Conservation (phyloP, 192 early-diverging fungal species). For the Coemansia javaensis region DNA sequence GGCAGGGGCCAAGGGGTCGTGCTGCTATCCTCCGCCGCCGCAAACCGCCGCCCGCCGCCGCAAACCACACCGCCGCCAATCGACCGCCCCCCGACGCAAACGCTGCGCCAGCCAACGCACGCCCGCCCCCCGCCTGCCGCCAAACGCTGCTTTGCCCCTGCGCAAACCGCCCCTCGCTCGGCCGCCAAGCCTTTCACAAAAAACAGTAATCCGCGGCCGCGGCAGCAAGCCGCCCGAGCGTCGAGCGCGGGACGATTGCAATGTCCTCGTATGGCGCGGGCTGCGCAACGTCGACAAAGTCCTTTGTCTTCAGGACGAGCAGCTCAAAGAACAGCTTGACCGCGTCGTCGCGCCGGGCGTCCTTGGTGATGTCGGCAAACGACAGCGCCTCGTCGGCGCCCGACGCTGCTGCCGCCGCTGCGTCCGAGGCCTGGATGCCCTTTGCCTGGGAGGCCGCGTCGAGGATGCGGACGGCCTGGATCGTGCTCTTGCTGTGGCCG, state of each 20-base stretch:
- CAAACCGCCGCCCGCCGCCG: no score
- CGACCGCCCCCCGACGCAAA: no score
- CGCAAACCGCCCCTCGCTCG: no score
- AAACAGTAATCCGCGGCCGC: no score
- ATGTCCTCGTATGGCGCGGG: constrained; percentile 79
- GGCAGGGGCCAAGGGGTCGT: no score
- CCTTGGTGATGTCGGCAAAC: constrained; percentile 28
- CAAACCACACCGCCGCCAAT: no score
- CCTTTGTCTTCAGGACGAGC: constrained; percentile 81
- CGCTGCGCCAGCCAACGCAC: no score
- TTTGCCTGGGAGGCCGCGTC: constrained; percentile 45
- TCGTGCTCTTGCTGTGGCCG: constrained; percentile 57
- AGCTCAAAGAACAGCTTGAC: constrained; percentile 90
- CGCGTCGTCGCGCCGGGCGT: constrained; percentile 61
- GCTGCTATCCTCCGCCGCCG: no score
- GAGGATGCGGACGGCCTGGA: constrained; percentile 60
- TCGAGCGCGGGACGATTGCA: constrained; percentile 52
- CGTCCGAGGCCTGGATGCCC: constrained; percentile 11
- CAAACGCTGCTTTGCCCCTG: no score
- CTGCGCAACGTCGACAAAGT: constrained; percentile 80
- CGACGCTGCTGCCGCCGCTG: neutral
- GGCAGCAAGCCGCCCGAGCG: constrained; percentile 25
- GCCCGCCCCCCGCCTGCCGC: no score
- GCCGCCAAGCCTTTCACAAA: no score
- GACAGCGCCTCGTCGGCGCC: constrained; percentile 19